Base-by-base conservation (phyloP, 2,329 filamentous ascomycete species). In the Sporothrix humicola region DNA sequence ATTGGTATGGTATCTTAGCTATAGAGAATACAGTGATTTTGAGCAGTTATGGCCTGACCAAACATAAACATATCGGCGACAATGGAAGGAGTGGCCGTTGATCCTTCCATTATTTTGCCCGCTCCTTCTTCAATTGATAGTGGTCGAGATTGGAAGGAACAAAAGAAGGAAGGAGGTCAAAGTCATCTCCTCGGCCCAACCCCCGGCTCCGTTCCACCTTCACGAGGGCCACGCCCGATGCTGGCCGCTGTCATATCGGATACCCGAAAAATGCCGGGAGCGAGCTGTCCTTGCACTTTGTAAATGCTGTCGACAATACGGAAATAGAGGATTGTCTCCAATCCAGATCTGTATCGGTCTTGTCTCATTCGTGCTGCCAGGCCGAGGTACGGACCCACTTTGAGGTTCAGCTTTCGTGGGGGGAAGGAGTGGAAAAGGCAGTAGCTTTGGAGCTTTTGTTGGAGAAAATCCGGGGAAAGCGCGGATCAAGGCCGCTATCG, bases 401-500 rank as follows among this genome's bases (percentile, higher is more conserved):
- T 50, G 9, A 3, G 2, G 12, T 52, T 23, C 42, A 31, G 6
- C 13, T 66, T 66, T 20, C 15, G 23, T 31, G 20, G 65, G 65
- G 63, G 65, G 46, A 52, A 68, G 12, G 46, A 31, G 42, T 46
- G 42, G 42, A 17, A 46, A 66, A 48, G 26, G 61, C 15, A 15
- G 46, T 10, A 44, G 31, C 42, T 9, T n/a, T 12, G 46, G 4
- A 44, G 31, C 42, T 9, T n/a, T 12, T 37, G 65, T 37, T 68
- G 65, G 65, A 52, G 65, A 52, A 68, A 52, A 37, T 31, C 63
- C 65, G 46, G 65, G 63, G 65, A 37, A 68, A 37, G 65, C 12
- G 65, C 65, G 23, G 46, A 52, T 6, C 46, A 37, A n/a, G 42
- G 61, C 20, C 58, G 37, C 31, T 63, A 44, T 44, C 17, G 61